Evolutionary conservation across 2,329 filamentous ascomycete species (phyloP).

Genomic region (Xylaria sp.): DNA sequence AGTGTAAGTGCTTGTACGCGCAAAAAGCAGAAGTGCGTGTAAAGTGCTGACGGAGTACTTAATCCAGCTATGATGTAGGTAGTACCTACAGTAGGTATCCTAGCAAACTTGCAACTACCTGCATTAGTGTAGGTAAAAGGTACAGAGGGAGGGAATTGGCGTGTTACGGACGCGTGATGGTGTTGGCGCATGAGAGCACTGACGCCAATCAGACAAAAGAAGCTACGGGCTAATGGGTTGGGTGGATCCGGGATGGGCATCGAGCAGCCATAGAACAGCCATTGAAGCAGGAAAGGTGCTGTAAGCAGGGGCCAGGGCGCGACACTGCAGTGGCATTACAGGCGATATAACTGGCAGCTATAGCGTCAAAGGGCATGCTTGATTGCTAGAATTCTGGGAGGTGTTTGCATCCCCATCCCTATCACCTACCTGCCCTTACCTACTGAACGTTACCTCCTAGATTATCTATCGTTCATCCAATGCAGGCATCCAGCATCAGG

Average conservation of each 20-base stretch:
- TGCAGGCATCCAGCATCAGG: not conserved
- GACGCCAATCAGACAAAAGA: conserved; percentile 38
- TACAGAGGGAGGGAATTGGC: conserved; percentile 26
- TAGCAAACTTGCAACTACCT: not conserved
- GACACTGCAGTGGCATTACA: not conserved
- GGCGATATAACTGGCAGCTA: not conserved
- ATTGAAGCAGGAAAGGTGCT: conserved; percentile 19
- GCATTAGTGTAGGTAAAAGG: not conserved
- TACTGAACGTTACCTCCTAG: no score
- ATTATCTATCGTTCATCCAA: not conserved
- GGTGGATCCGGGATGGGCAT: conserved; percentile 21
- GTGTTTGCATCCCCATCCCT: not conserved
- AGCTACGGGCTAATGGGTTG: conserved; percentile 3
- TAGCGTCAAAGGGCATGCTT: not conserved
- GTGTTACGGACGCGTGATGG: conserved; percentile 49
- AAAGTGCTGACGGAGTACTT: not conserved
- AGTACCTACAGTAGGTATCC: not conserved
- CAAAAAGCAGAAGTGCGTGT: not conserved
- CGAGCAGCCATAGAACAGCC: no score
- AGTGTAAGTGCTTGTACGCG: conserved; percentile 34
- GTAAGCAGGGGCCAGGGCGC: not conserved
- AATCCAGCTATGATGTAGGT: not conserved
- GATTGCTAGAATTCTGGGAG: not conserved
- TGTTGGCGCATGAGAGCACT: conserved; percentile 42
- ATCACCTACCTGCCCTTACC: not conserved